Evolutionary conservation across 2,329 filamentous ascomycete genomes (phyloP).

Genomic region (Harringtonia lauricola): DNA sequence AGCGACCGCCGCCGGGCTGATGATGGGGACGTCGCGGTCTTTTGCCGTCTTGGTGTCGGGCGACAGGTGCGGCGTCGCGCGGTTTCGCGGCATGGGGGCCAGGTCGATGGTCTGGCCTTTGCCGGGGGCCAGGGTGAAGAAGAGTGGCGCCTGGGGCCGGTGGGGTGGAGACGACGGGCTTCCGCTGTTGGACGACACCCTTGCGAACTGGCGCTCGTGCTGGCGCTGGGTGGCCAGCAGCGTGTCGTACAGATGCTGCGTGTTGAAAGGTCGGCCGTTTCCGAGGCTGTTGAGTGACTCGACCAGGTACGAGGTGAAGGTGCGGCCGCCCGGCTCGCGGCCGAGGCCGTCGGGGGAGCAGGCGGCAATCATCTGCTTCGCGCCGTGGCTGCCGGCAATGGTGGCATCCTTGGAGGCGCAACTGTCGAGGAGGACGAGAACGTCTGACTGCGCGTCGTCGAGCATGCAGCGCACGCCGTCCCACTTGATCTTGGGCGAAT

Average conservation of each 20-base stretch:
- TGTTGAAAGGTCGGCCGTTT: constrained; percentile 41
- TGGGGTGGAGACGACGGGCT: constrained; percentile 19
- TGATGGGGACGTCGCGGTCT: constrained; percentile 27
- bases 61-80: constrained; percentile 15
- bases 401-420: constrained; percentile 43
- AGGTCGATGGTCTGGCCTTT: constrained; percentile 42
- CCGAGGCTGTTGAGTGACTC: constrained; percentile 44
- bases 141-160: constrained; percentile 33
- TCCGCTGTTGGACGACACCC: constrained; percentile 30
- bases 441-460: constrained; percentile 52
- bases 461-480: constrained; percentile 50
- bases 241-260: constrained; percentile 47
- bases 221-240: constrained; percentile 32
- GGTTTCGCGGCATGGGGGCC: constrained; percentile 29
- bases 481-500: constrained; percentile 53
- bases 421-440: constrained; percentile 51
- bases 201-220: constrained; percentile 28
- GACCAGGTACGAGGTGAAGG: constrained; percentile 46
- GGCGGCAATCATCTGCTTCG: constrained; percentile 54
- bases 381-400: constrained; percentile 38
- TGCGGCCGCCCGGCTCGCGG: constrained; percentile 33
- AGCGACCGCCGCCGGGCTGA: constrained; percentile 35
- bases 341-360: constrained; percentile 38
- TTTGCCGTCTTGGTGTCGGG: too few relatives aligned
- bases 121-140: constrained; percentile 44